phyloP scores from a whole-genome alignment of 2,329 filamentous ascomycete species.

The Aaosphaeria arxii region DNA sequence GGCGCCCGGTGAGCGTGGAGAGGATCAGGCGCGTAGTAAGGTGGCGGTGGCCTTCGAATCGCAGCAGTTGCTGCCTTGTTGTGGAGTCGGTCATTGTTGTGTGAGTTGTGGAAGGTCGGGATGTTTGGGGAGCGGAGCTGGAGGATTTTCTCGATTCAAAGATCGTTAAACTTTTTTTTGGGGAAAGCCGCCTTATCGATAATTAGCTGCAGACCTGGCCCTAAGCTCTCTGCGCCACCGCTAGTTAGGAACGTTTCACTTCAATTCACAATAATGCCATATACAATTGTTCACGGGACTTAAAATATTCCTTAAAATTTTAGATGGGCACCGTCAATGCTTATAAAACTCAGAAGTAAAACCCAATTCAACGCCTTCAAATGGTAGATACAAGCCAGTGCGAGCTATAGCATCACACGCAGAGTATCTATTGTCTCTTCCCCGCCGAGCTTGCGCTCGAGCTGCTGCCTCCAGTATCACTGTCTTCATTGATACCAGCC shows the following conservation, averaged over 20 bases:
- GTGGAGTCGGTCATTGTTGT: constrained; percentile 28
- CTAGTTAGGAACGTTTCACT: no score
- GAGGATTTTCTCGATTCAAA: no score
- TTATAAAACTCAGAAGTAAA: no score
- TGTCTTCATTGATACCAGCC: constrained; percentile 15
- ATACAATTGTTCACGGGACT: background rate
- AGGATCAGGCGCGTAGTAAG: constrained; percentile 83
- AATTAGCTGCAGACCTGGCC: no score
- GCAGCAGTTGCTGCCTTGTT: constrained; percentile 52
- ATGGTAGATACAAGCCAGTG: no score
- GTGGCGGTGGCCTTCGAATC: constrained; percentile 80
- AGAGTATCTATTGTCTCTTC: constrained; percentile 18
- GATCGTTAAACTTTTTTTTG: no score
- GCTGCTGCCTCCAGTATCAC: constrained; percentile 20
- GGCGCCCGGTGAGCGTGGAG: constrained; percentile 83
- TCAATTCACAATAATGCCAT: no score
- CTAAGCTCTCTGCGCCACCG: no score
- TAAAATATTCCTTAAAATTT: background rate
- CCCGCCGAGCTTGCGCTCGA: constrained; percentile 22
- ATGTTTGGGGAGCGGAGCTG: background rate
- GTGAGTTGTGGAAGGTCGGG: background rate
- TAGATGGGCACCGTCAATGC: no score
- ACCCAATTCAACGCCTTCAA: no score
- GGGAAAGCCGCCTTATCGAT: background rate
- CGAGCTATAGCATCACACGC: no score